These are phyloP conservation scores for Diaporthe longicolla DNA, from an alignment of 2,329 filamentous ascomycete species.

Conservation along the genomic window DNA sequence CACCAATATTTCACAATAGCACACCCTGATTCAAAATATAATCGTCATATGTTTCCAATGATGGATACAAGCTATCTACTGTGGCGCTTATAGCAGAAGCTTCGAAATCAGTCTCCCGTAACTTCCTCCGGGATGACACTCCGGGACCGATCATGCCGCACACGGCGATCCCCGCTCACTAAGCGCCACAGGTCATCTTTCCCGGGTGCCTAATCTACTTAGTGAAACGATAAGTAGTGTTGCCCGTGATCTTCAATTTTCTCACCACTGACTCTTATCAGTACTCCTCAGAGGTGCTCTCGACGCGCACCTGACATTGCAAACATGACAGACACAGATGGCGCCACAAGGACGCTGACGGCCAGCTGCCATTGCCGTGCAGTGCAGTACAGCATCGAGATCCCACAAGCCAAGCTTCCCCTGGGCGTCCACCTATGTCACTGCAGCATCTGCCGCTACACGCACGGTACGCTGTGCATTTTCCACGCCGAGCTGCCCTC, in stretches of 20 bases:
- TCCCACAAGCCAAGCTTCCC: constrained; percentile 56
- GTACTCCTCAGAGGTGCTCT: too few relatives aligned
- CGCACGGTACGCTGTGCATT: constrained; percentile 57
- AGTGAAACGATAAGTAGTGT: neutral
- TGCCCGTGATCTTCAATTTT: neutral
- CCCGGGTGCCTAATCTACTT: constrained; percentile 5
- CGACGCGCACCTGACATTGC: too few relatives aligned
- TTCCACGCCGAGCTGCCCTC: constrained; percentile 57
- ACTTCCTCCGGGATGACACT: too few relatives aligned
- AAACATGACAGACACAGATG: neutral
- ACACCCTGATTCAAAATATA: neutral
- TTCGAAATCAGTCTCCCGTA: too few relatives aligned
- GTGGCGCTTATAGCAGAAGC: too few relatives aligned
- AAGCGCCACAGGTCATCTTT: constrained; percentile 4
- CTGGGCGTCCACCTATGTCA: constrained; percentile 60
- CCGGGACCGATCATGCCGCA: too few relatives aligned
- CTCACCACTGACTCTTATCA: too few relatives aligned
- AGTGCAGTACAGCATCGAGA: constrained; percentile 58
- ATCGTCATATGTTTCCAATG: neutral
- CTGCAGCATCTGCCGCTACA: constrained; percentile 61
- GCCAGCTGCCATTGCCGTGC: constrained; percentile 63
- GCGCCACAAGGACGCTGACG: constrained; percentile 53
- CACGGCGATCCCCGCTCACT: constrained; percentile 9
- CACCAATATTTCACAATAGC: too few relatives aligned
- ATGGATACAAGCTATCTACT: too few relatives aligned